These are phyloP conservation scores for Boletus tomentosulus DNA, from an alignment of 768 basidiomycete genomes.

Conservation along the genomic window DNA sequence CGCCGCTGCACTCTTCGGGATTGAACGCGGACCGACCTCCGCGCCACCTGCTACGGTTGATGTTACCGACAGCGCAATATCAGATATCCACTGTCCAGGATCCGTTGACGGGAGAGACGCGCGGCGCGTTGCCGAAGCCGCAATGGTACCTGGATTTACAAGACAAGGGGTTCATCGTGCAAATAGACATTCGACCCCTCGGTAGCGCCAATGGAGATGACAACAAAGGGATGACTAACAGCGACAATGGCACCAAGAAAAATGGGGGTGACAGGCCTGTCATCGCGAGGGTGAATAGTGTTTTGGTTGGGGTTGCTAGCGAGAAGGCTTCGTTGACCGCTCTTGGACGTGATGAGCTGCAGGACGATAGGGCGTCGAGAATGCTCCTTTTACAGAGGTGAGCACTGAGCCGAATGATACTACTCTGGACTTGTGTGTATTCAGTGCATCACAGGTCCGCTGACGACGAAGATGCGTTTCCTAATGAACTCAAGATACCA, in stretches of 20 bases:
- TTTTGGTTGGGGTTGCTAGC: conserved; percentile 43
- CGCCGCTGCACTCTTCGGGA: conserved; percentile 73
- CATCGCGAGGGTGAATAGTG: conserved; percentile 35
- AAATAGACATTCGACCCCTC: conserved; percentile 53
- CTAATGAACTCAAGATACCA: conserved; percentile 56
- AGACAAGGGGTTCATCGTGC: conserved; percentile 55
- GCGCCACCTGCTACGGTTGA: conserved; percentile 74
- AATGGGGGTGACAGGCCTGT: conserved; percentile 1
- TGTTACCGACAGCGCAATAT: conserved; percentile 79
- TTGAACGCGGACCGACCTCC: conserved; percentile 49
- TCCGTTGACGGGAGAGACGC: conserved; percentile 71
- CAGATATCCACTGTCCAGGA: conserved; percentile 73
- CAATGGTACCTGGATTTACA: conserved; percentile 68
- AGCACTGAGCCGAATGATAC: not conserved
- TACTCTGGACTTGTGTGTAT: conserved; percentile 3
- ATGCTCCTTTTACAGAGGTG: conserved; percentile 70
- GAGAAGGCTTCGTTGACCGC: conserved; percentile 76
- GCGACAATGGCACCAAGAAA: conserved; percentile 6
- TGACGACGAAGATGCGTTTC: conserved; percentile 54
- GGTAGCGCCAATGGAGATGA: conserved; percentile 13
- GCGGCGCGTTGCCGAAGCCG: conserved; percentile 58
- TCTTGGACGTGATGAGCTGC: conserved; percentile 71
- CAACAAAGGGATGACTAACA: conserved; percentile 1
- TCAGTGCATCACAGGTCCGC: conserved; percentile 38
- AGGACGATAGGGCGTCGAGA: conserved; percentile 64